phyloP scores from a whole-genome alignment of 2,329 filamentous ascomycete genomes.

The Pezicula neosporulosa region DNA sequence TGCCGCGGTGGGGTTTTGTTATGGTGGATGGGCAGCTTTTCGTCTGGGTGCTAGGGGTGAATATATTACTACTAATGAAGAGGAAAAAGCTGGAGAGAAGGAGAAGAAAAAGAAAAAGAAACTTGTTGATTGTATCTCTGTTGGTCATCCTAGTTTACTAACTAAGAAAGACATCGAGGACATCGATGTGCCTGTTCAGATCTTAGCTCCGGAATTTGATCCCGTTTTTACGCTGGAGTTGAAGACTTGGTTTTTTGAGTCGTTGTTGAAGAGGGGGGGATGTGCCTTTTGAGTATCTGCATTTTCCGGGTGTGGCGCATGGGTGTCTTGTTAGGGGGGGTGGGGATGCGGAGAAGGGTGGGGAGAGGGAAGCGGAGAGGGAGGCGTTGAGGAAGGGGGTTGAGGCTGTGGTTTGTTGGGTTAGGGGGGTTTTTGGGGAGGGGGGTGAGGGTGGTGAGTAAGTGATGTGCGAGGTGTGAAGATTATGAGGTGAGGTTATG shows the following conservation, averaged over 20 bases:
- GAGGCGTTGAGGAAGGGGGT: slow-evolving; percentile 44
- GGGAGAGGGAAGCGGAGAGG: slow-evolving; percentile 33
- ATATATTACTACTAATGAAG: too few relatives aligned
- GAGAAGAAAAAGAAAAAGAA: slow-evolving; percentile 29
- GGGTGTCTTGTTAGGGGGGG: slow-evolving; percentile 41
- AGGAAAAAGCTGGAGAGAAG: too few relatives aligned
- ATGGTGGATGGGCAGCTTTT: slow-evolving; percentile 17
- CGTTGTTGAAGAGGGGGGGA: slow-evolving; percentile 31
- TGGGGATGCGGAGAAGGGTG: slow-evolving; percentile 31
- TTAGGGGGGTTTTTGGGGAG: slow-evolving; percentile 20
- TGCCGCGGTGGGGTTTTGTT: slow-evolving; percentile 17
- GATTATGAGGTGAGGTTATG: too few relatives aligned
- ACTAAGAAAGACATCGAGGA: slow-evolving; percentile 42
- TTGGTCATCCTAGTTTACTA: slow-evolving; percentile 29
- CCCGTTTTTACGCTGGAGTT: slow-evolving; percentile 38
- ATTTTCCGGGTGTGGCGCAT: slow-evolving; percentile 48
- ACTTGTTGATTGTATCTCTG: slow-evolving; percentile 22
- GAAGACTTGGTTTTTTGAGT: slow-evolving; percentile 38
- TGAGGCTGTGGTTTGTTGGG: slow-evolving; percentile 43
- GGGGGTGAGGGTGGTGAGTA: too few relatives aligned
- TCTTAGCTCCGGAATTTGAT: slow-evolving; percentile 49
- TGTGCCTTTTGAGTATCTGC: slow-evolving; percentile 45
- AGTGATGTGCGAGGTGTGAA: too few relatives aligned
- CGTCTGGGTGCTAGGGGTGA: slow-evolving; percentile 12
- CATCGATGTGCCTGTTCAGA: slow-evolving; percentile 45